phyloP scores from a whole-genome alignment of 257 asterid species.

The Parsonsia alboflavescens region DNA sequence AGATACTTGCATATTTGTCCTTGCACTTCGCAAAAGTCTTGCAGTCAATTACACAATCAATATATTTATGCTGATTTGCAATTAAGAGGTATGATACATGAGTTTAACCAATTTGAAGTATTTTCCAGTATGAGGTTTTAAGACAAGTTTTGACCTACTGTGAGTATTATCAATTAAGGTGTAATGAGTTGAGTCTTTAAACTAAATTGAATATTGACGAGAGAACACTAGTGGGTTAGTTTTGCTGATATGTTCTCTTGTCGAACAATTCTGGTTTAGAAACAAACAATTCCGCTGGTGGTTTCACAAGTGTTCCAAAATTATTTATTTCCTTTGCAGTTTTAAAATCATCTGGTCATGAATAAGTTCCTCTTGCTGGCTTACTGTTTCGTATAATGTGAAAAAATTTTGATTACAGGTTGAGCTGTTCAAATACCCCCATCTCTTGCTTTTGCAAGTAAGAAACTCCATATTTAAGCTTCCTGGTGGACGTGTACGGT shows the following conservation, averaged over 20 bases:
- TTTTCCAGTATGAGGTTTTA: neutral
- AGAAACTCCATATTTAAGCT: slow-evolving; percentile 60
- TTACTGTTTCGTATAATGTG: neutral
- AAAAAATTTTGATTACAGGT: slow-evolving; percentile 43
- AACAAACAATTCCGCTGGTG: neutral
- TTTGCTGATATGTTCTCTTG: neutral
- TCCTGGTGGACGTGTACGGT: slow-evolving; percentile 83
- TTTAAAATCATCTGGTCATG: neutral
- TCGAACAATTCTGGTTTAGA: too few relatives aligned
- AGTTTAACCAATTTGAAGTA: neutral
- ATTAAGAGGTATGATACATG: neutral
- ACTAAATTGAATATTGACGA: neutral
- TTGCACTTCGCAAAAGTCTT: neutral
- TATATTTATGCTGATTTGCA: neutral
- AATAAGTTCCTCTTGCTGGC: neutral
- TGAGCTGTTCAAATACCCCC: slow-evolving; percentile 83
- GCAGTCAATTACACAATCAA: neutral
- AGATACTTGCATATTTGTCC: neutral
- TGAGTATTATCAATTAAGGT: neutral
- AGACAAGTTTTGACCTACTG: neutral
- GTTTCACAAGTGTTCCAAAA: neutral
- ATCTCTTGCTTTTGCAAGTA: slow-evolving; percentile 68
- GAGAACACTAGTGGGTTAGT: neutral
- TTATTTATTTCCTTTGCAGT: neutral
- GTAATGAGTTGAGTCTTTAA: neutral